phyloP scores from a whole-genome alignment of 2,329 filamentous ascomycete genomes.

The Colletotrichum theobromicola region DNA sequence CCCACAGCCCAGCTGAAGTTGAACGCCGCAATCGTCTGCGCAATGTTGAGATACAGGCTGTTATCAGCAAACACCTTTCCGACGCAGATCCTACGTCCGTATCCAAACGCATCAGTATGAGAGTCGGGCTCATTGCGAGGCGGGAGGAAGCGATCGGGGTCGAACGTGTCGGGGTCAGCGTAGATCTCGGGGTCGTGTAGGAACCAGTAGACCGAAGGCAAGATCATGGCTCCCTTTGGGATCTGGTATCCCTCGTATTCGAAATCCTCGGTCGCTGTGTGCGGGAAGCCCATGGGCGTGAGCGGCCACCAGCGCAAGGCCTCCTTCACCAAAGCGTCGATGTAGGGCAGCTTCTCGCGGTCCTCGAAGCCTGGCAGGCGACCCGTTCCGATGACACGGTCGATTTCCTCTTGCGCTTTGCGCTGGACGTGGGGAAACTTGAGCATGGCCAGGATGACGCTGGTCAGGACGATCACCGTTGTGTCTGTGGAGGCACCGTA shows the following conservation, averaged over 20 bases:
- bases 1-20: conserved; percentile 38
- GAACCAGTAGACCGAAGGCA: conserved; percentile 32
- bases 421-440: conserved; percentile 26
- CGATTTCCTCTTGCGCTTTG: conserved; percentile 29
- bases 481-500: conserved; percentile 36
- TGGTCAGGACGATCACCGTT: conserved; percentile 27
- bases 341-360: conserved; percentile 31
- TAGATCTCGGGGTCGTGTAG: conserved; percentile 74
- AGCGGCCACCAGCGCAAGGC: conserved; percentile 34
- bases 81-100: conserved; percentile 39
- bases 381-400: conserved; percentile 30
- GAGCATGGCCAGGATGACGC: conserved; percentile 28
- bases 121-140: conserved; percentile 35
- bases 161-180: conserved; percentile 39
- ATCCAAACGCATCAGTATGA: conserved; percentile 33
- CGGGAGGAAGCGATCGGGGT: conserved; percentile 37
- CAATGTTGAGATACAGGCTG: conserved; percentile 32
- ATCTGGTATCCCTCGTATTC: conserved; percentile 8
- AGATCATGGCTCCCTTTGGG: conserved; percentile 1
- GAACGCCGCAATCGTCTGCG: conserved; percentile 46
- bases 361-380: conserved; percentile 32
- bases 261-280: conserved; percentile 34
- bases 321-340: conserved; percentile 36
- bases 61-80: conserved; percentile 35
- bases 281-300: conserved; percentile 40